Evolutionary conservation across 192 early-diverging fungal genomes (phyloP), one percentile per base, ranked within the genome.

Genomic region (Backusella luteola): DNA sequence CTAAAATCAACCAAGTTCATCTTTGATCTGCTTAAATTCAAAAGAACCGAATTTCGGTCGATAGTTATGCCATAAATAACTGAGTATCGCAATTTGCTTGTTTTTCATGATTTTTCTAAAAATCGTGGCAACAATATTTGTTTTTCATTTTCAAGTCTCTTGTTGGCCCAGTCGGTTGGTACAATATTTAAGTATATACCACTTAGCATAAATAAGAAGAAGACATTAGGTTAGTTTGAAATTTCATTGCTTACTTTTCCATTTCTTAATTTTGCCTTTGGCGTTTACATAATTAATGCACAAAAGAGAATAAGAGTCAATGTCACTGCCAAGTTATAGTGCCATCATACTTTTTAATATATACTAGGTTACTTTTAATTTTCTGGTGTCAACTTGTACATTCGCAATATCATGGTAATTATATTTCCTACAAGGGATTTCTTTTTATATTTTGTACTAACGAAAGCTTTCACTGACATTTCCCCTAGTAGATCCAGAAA

Each of bases 1-100:
- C 69, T 71, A 71, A 71, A 71, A 71, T 71, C 23, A 46, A 71
- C 69, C 39, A 26, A 8, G 3, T 34, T 71, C 53, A 59, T 23
- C 53, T 59, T 59, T 26, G n/a, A 59, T 21, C 17, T 26, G 23
- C 17, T 59, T 26, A 11, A 19, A 21, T 23, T 59, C 21, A 59
- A 59, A 23, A 59, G 23, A 59, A 26, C 23, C 53, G 53, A 59
- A 59, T 59, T 11, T 59, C 23, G 0, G 11, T 59, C 53, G 11
- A 59, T 59, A 23, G 9, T 59, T 6, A 59, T 59, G 11, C 8
- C 17, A 49, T 49, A 49, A 49, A n/a, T 6, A n/a, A n/a, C 17
- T 17, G 0, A n/a, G 3, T 6, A 49, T 19, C 19, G 46, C 17
- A 49, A 49, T 49, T n/a, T 7, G 17, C 17, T 49, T 49, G 19